phyloP scores from a whole-genome alignment of 2,329 filamentous ascomycete genomes.

The Epichloe baconii region DNA sequence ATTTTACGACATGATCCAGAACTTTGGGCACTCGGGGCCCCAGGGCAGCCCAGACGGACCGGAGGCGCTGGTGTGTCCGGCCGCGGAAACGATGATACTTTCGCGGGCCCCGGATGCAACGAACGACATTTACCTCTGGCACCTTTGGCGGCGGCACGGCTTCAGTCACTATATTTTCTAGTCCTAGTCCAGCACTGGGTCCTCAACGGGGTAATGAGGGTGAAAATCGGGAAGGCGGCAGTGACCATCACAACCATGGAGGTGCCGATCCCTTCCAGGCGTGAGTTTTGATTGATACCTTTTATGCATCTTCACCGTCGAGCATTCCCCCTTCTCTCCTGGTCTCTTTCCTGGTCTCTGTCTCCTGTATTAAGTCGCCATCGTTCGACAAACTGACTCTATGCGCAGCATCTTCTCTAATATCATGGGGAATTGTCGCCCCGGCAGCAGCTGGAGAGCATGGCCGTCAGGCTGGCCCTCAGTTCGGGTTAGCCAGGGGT shows the following conservation, averaged over 20 bases:
- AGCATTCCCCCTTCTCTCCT: neutral
- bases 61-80: neutral
- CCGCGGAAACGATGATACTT: neutral
- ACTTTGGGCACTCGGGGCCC: slow-evolving; percentile 14
- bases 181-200: slow-evolving; percentile 21
- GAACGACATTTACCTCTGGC: slow-evolving; percentile 24
- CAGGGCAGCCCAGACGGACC: neutral
- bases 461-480: slow-evolving; percentile 10
- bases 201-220: neutral
- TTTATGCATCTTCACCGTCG: too few relatives aligned
- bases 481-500: slow-evolving; percentile 16
- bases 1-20: slow-evolving; percentile 32
- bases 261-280: slow-evolving; percentile 31
- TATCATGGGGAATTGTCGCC: slow-evolving; percentile 26
- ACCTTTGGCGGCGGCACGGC: slow-evolving; percentile 28
- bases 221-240: neutral
- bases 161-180: slow-evolving; percentile 35
- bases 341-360: too few relatives aligned
- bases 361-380: neutral
- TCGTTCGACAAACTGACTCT: slow-evolving; percentile 3
- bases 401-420: slow-evolving; percentile 31
- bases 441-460: slow-evolving; percentile 14
- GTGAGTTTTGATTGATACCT: slow-evolving; percentile 22
- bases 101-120: slow-evolving; percentile 17
- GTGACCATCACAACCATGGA: neutral